phyloP scores from a whole-genome alignment of 2,329 filamentous ascomycete species.

The Aspergillus sp. region DNA sequence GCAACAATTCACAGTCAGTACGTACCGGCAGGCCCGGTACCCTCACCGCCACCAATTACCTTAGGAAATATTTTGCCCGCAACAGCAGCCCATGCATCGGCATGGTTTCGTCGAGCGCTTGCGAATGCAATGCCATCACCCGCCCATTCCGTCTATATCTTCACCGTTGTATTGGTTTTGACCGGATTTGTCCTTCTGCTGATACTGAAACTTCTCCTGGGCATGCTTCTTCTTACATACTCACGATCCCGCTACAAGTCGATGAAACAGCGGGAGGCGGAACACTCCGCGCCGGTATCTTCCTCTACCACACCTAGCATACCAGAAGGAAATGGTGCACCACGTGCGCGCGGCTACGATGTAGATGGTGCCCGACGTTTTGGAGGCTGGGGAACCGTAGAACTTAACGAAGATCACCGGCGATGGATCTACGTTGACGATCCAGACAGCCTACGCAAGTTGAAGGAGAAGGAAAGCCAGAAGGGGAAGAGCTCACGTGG shows the following conservation, averaged over 20 bases:
- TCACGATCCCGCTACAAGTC: conserved; percentile 73
- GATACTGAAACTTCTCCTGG: conserved; percentile 79
- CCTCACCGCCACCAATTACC: conserved; percentile 60
- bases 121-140: conserved; percentile 45
- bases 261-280: conserved; percentile 70
- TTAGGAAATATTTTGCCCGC: conserved; percentile 54
- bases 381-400: conserved; percentile 81
- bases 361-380: conserved; percentile 73
- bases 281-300: conserved; percentile 12
- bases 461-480: conserved; percentile 62
- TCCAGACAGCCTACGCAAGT: conserved; percentile 64
- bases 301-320: conserved; percentile 1
- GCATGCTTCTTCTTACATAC: conserved; percentile 81
- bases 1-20: conserved; percentile 46
- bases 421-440: conserved; percentile 87
- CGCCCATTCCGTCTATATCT: conserved; percentile 41
- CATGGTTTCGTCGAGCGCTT: conserved; percentile 39
- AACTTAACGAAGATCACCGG: conserved; percentile 83
- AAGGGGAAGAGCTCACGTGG: conserved; percentile 58
- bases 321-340: conserved; percentile 18
- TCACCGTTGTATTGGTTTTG: conserved; percentile 80
- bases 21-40: conserved; percentile 62
- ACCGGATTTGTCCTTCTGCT: conserved; percentile 82
- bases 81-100: conserved; percentile 52
- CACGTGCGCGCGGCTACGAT: conserved; percentile 47